Conservation (phyloP, 331 rosid genomes). For the Malus hybrid region DNA sequence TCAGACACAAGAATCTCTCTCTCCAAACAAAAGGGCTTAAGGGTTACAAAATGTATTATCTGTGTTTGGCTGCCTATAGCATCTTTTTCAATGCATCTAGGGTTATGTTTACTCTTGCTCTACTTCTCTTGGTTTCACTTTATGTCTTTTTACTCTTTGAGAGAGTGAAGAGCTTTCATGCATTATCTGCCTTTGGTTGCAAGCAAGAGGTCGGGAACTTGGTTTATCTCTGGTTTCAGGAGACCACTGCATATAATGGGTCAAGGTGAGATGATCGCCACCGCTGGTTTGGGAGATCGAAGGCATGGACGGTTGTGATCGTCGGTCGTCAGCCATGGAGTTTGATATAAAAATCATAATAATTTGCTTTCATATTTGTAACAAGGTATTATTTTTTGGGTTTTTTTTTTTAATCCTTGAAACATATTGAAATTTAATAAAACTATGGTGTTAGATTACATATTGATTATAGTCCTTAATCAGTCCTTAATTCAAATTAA, state of each 20-base stretch:
- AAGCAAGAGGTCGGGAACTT: not conserved
- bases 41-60: not conserved
- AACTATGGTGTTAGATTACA: too few species aligned
- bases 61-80: constrained; percentile 24
- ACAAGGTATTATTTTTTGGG: not conserved
- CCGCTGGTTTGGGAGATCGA: not conserved
- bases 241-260: not conserved
- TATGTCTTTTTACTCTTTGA: constrained; percentile 5
- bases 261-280: not conserved
- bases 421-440: too few species aligned
- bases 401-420: too few species aligned
- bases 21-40: not conserved
- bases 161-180: not conserved
- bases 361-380: not conserved
- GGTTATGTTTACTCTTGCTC: constrained; percentile 3
- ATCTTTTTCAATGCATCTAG: constrained; percentile 34
- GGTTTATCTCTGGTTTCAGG: not conserved
- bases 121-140: constrained; percentile 7
- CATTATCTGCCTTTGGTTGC: constrained; percentile 6
- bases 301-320: not conserved
- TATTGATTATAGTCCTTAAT: too few species aligned
- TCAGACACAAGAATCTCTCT: not conserved
- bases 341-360: not conserved
- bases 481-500: too few species aligned
- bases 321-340: not conserved